These are phyloP conservation scores for Themeda triandra DNA, from an alignment of 176 grass and related monocot species.

Conservation along the genomic window DNA sequence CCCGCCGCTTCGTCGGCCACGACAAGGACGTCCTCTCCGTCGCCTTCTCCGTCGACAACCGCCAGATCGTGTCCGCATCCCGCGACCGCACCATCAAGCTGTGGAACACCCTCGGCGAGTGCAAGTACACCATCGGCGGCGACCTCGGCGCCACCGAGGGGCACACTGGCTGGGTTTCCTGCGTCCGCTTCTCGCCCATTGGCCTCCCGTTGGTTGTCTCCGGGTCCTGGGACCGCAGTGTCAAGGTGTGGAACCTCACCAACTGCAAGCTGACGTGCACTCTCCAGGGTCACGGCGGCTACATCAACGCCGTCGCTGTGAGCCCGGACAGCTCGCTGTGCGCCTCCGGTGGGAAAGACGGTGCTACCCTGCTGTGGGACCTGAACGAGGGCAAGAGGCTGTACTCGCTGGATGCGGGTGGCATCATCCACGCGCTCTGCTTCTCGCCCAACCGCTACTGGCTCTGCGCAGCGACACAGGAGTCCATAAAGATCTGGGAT, in stretches of 20 bases:
- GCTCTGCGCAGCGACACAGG: conserved; percentile 84
- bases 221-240: conserved; percentile 78
- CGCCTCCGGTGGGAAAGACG: conserved; percentile 85
- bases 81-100: conserved; percentile 91
- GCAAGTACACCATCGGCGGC: conserved; percentile 91
- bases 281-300: conserved; percentile 63
- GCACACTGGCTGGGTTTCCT: conserved; percentile 78
- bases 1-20: conserved; percentile 78
- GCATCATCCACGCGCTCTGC: conserved; percentile 78
- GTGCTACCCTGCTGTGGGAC: conserved; percentile 75
- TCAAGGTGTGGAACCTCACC: conserved; percentile 96
- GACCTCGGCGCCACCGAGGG: conserved; percentile 55
- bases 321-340: conserved; percentile 92
- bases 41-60: conserved; percentile 89
- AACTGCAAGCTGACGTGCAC: conserved; percentile 84
- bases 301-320: conserved; percentile 79
- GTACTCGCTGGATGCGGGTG: conserved; percentile 66
- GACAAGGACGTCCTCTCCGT: conserved; percentile 92
- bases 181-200: conserved; percentile 79
- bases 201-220: conserved; percentile 60
- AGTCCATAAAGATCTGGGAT: conserved; percentile 95
- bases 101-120: conserved; percentile 96
- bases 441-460: conserved; percentile 96
- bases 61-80: conserved; percentile 90
- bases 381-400: conserved; percentile 83